Evolutionary conservation across 2,329 filamentous ascomycete genomes (phyloP).

Genomic region (Laburnicola sp.): DNA sequence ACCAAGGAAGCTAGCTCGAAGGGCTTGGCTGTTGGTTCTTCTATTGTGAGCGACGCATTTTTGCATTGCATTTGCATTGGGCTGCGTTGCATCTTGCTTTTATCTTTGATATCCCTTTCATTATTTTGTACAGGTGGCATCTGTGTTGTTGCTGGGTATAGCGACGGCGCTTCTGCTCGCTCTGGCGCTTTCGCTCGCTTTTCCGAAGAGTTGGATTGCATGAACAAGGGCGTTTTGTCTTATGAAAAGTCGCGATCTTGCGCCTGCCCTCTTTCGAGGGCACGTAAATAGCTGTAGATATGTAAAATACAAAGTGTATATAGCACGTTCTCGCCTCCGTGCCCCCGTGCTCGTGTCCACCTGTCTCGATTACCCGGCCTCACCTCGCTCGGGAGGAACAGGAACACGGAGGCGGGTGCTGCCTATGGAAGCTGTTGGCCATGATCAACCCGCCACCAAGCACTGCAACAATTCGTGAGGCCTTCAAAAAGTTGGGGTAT

Average conservation of each 20-base stretch:
- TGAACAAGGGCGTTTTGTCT: conserved; percentile 3
- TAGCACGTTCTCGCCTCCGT: background rate
- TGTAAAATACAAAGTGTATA: conserved; percentile 7
- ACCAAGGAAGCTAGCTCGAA: background rate
- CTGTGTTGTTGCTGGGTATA: background rate
- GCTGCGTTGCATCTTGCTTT: background rate
- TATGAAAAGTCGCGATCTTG: background rate
- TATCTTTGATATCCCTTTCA: conserved; percentile 7
- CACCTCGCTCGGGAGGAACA: background rate
- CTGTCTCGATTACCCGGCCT: too few relatives aligned
- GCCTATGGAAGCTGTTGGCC: background rate
- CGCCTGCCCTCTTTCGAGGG: background rate
- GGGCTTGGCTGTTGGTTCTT: conserved; percentile 1
- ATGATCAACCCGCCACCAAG: too few relatives aligned
- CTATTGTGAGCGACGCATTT: conserved; percentile 1
- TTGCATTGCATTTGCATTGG: conserved; percentile 3
- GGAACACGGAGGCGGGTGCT: background rate
- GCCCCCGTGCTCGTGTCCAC: background rate
- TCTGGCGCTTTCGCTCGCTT: conserved; percentile 8
- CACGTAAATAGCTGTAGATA: conserved; percentile 4
- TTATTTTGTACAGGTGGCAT: background rate
- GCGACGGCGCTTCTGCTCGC: conserved; percentile 4
- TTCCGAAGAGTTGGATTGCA: conserved; percentile 1
- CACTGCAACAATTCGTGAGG: too few relatives aligned
- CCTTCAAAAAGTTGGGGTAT: too few relatives aligned